Percentiles rank a stretch among this genome's conserved stretches.
Conservation (phyloP, 768 basidiomycete genomes). For the Dendrothele bispora region DNA sequence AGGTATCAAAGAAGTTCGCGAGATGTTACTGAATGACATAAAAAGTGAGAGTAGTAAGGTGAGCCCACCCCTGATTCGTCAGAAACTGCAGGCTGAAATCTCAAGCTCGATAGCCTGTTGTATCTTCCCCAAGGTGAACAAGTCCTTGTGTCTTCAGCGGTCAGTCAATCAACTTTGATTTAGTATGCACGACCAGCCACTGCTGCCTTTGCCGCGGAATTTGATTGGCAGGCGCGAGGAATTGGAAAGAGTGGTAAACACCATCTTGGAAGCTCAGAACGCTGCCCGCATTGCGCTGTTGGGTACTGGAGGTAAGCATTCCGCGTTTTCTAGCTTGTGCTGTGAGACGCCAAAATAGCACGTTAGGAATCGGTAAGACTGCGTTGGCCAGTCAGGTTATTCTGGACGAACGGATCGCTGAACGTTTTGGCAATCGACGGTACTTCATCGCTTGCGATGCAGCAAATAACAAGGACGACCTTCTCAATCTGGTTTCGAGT, state of each 20-base stretch:
- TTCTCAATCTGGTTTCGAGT: slow-evolving; percentile 15
- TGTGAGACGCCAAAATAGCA: background rate
- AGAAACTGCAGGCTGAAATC: background rate
- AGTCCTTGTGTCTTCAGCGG: background rate
- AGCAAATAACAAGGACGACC: slow-evolving; percentile 14
- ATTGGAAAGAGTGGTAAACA: slow-evolving; percentile 9
- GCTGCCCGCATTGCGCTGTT: slow-evolving; percentile 17
- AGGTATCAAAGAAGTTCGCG: slow-evolving; percentile 17
- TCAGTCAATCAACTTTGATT: background rate
- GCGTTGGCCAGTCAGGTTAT: slow-evolving; percentile 14
- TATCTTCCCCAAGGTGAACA: background rate
- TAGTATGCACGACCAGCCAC: slow-evolving; percentile 9
- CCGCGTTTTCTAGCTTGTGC: background rate
- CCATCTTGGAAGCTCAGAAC: slow-evolving; percentile 2
- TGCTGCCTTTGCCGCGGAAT: slow-evolving; percentile 13
- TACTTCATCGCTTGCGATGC: slow-evolving; percentile 18
- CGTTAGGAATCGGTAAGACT: slow-evolving; percentile 17
- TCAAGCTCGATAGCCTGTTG: background rate
- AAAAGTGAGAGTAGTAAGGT: slow-evolving; percentile 14
- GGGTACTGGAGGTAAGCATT: slow-evolving; percentile 12
- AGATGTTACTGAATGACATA: slow-evolving; percentile 14
- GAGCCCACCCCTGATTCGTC: background rate
- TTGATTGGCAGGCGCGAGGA: slow-evolving; percentile 13
- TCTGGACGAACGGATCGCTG: slow-evolving; percentile 11
- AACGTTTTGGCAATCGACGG: slow-evolving; percentile 12